These are phyloP conservation scores for Colletotrichum sp. DNA, from an alignment of 2,329 filamentous ascomycete genomes.

Conservation along the genomic window DNA sequence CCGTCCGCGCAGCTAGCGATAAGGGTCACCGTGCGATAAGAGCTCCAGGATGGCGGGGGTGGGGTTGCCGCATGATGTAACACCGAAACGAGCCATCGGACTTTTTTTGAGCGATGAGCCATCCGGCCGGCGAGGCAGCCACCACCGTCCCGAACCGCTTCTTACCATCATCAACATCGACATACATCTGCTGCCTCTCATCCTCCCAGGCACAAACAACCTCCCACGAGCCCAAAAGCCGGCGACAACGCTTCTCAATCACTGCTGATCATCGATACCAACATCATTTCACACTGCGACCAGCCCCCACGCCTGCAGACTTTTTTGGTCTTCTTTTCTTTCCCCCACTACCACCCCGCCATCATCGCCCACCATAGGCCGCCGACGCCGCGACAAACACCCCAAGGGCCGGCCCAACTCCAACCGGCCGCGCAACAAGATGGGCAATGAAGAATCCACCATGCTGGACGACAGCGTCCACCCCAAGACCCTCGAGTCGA, in stretches of 20 bases:
- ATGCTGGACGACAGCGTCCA: slow-evolving; percentile 67
- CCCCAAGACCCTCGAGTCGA: slow-evolving; percentile 69
- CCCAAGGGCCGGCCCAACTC: slow-evolving; percentile 36
- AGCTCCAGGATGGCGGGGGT: slow-evolving; percentile 13
- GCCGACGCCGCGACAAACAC: slow-evolving; percentile 39
- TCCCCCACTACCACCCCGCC: not conserved
- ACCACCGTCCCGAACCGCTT: not conserved
- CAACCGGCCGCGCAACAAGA: slow-evolving; percentile 52
- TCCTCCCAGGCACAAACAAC: not conserved
- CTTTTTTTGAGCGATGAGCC: slow-evolving; percentile 1
- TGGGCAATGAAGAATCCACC: slow-evolving; percentile 86
- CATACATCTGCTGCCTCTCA: not conserved
- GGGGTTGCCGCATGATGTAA: slow-evolving; percentile 18
- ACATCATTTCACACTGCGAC: accelerated
- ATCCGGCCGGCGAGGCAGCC: not conserved
- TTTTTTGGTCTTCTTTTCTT: not conserved
- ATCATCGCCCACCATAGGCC: slow-evolving; percentile 40
- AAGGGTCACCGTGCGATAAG: not conserved
- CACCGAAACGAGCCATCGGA: not conserved
- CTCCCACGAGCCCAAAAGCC: too few species aligned
- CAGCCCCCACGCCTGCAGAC: not conserved
- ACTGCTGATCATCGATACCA: not conserved
- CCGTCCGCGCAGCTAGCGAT: not conserved
- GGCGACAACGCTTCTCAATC: not conserved
- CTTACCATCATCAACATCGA: not conserved